phyloP scores from a whole-genome alignment of 495 filamentous ascomycete genomes.

The Daldinia bambusicola region DNA sequence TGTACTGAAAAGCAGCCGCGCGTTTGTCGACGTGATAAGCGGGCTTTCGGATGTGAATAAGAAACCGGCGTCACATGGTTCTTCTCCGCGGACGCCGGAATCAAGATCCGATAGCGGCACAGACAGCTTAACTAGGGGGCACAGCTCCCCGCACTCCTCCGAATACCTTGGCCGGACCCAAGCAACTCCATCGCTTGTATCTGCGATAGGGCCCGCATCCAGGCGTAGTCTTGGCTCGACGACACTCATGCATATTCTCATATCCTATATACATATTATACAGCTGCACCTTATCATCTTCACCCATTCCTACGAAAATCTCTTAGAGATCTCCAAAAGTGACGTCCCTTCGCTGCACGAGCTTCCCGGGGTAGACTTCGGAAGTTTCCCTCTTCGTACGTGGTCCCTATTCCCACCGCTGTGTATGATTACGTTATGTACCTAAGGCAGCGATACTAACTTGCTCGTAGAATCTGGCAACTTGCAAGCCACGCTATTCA shows the following conservation, averaged over 20 bases:
- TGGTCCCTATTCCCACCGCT: background rate
- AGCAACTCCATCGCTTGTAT: background rate
- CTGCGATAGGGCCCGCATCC: background rate
- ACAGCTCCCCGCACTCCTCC: background rate
- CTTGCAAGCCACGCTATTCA: constrained; percentile 38
- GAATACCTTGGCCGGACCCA: background rate
- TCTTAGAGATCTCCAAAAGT: constrained; percentile 23
- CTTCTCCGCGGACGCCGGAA: background rate
- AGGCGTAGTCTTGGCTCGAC: constrained; percentile 15
- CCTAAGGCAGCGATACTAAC: constrained; percentile 9
- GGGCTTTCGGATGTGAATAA: background rate
- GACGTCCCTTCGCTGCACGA: constrained; percentile 30
- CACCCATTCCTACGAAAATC: constrained; percentile 25
- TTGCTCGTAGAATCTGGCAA: constrained; percentile 37
- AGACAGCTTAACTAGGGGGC: background rate
- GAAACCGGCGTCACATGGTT: background rate
- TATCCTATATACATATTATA: constrained; percentile 37
- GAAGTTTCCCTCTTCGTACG: constrained; percentile 35
- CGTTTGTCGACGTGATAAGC: constrained; percentile 28
- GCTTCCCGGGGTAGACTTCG: constrained; percentile 36
- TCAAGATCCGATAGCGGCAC: background rate
- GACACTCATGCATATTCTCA: constrained; percentile 35
- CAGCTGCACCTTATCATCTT: constrained; percentile 36
- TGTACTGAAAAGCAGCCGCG: constrained; percentile 26
- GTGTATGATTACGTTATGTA: too few species aligned